These are phyloP conservation scores for Hortiboletus campestris DNA, from an alignment of 768 basidiomycete species.

Conservation along the genomic window DNA sequence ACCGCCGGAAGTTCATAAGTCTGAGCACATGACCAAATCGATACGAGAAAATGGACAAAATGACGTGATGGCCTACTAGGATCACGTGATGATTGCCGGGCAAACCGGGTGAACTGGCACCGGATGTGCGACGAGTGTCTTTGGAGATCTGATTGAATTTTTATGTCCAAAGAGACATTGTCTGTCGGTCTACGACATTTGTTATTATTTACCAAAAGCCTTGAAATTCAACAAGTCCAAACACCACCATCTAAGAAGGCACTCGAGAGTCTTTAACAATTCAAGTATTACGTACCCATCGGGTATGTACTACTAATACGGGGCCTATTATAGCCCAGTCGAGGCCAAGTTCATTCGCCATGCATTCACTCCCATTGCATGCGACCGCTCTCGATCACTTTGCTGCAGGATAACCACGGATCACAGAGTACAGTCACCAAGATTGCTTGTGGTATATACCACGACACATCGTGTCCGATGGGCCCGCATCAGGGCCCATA, in stretches of 20 bases:
- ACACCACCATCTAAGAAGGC: not conserved
- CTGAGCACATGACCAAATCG: not conserved
- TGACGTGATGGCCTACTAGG: not conserved
- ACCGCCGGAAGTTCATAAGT: slow-evolving; percentile 1
- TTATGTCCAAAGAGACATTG: too few relatives aligned
- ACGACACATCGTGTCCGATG: not conserved
- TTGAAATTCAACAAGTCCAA: slow-evolving; percentile 7
- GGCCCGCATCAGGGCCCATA: not conserved
- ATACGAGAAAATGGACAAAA: not conserved
- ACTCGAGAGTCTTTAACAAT: too few relatives aligned
- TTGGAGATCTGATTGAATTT: not conserved
- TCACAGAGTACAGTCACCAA: too few relatives aligned
- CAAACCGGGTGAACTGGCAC: not conserved
- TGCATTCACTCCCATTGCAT: too few relatives aligned
- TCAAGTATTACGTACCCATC: too few relatives aligned
- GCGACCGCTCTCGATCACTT: too few relatives aligned
- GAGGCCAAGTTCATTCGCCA: too few relatives aligned
- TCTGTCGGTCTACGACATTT: not conserved
- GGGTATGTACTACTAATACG: too few relatives aligned
- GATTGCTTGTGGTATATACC: too few relatives aligned
- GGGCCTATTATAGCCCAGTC: too few relatives aligned
- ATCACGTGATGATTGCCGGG: slow-evolving; percentile 6
- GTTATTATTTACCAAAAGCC: not conserved
- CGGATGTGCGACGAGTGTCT: not conserved
- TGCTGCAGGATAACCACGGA: too few relatives aligned